These are phyloP conservation scores for Geosmithia flava DNA, from an alignment of 2,329 filamentous ascomycete genomes.

Conservation along the genomic window DNA sequence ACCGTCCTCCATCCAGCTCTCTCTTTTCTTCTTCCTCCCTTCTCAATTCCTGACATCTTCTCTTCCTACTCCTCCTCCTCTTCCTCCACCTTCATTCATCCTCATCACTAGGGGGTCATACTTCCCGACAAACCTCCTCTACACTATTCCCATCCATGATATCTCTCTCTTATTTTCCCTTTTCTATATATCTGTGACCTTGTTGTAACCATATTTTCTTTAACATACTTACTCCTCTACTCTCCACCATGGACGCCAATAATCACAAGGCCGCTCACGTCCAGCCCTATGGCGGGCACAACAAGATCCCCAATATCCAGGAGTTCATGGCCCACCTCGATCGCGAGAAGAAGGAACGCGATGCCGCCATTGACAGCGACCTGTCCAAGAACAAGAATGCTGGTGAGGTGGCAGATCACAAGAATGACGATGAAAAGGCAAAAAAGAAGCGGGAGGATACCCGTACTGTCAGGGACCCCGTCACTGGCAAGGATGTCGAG, in stretches of 20 bases:
- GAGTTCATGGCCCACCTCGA: conserved; percentile 74
- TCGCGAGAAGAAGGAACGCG: conserved; percentile 62
- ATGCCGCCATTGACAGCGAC: conserved; percentile 55
- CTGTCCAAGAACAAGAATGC: conserved; percentile 21
- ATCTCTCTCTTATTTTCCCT: background rate
- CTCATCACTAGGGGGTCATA: background rate
- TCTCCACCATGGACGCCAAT: background rate
- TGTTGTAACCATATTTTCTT: background rate
- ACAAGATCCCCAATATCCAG: conserved; percentile 79
- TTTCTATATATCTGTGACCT: background rate
- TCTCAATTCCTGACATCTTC: background rate
- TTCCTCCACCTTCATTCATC: background rate
- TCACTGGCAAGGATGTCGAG: conserved; percentile 72
- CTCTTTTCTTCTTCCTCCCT: background rate
- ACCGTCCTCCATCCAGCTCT: background rate
- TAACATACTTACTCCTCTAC: background rate
- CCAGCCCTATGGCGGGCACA: conserved; percentile 70
- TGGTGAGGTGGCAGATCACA: conserved; percentile 30
- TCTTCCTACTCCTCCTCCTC: background rate
- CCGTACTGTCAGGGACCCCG: conserved; percentile 73
- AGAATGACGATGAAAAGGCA: conserved; percentile 20
- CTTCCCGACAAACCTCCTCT: background rate
- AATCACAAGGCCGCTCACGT: background rate
- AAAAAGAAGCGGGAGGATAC: conserved; percentile 26
- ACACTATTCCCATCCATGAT: background rate